These are phyloP conservation scores for Cutaneotrichosporon sp. DNA, from an alignment of 1,284 basidiomycete species.

Conservation along the genomic window DNA sequence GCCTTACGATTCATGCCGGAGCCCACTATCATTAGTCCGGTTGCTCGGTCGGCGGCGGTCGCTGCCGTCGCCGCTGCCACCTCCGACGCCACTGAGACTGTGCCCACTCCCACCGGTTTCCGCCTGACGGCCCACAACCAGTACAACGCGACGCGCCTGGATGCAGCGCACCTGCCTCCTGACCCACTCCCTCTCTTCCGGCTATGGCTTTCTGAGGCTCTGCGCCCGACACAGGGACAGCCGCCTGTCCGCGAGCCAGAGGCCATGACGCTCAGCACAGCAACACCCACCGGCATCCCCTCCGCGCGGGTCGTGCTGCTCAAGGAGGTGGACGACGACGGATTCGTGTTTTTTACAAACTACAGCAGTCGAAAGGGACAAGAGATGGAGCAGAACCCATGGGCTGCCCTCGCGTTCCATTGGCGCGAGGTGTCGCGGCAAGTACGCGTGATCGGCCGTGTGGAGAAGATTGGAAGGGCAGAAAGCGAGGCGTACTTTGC, in stretches of 20 bases:
- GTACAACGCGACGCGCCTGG: slow-evolving; percentile 62
- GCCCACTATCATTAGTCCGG: background rate
- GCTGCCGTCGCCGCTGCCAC: background rate
- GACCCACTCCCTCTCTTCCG: slow-evolving; percentile 78
- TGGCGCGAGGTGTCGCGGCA: slow-evolving; percentile 81
- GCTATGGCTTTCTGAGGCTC: slow-evolving; percentile 70
- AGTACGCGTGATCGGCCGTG: slow-evolving; percentile 78
- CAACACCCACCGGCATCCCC: slow-evolving; percentile 65
- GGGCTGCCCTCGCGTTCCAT: slow-evolving; percentile 80
- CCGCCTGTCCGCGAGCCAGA: slow-evolving; percentile 72
- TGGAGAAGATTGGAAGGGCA: slow-evolving; percentile 65
- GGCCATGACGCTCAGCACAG: slow-evolving; percentile 77
- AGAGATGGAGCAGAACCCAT: slow-evolving; percentile 71
- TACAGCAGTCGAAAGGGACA: slow-evolving; percentile 88
- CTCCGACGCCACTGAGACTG: slow-evolving; percentile 2
- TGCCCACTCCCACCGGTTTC: slow-evolving; percentile 23
- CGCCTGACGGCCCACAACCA: slow-evolving; percentile 66
- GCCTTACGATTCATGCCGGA: too few relatives aligned
- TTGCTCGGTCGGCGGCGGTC: background rate
- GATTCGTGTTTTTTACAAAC: slow-evolving; percentile 96
- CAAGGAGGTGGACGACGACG: slow-evolving; percentile 75
- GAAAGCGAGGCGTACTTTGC: slow-evolving; percentile 82
- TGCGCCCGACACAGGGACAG: slow-evolving; percentile 19
- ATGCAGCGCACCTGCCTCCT: slow-evolving; percentile 59
- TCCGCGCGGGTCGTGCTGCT: slow-evolving; percentile 86